Evolutionary conservation across 257 asterid genomes (phyloP), one percentile per base, ranked within the genome.

Genomic region (Solanum chilense): DNA sequence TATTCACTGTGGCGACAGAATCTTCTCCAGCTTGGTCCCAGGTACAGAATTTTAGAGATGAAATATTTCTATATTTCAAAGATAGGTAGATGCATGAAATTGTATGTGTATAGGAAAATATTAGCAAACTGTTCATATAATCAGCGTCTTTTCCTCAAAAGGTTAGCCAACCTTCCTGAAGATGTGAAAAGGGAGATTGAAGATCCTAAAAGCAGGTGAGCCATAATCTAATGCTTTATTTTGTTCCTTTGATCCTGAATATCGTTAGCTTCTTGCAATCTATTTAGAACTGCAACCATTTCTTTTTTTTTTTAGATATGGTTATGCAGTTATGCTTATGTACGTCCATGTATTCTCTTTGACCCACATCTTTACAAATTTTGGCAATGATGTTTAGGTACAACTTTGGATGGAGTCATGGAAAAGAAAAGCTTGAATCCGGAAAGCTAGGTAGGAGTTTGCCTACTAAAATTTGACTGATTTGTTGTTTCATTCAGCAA

Each of bases 321-420:
- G 82, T 35, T 39, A 74, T 74, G 82, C 49, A 39, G 12, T 74
- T 21, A 74, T 74, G 56, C 82, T 74, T 74, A 74, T 74, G 56
- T 74, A 27, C 20, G 15, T 74, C 52, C 52, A 21, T 62, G 39
- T 84, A 8, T 73, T 86, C 20, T 13, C 33, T 18, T 60, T 70
- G 66, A 68, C 23, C 45, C 33, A 52, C 41, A 83, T 71, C 16
- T 77, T 37, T 15, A 37, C 31, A 74, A 58, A 60, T 70, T 74
- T 78, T 62, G 60, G 45, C 56, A 73, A 75, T 77, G 86, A 68
- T 86, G 64, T 74, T 88, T 83, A 96, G 99, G 92, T 96, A 95
- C 92, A 96, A 94, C 91, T 90, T 96, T 86, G 99, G 99, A 89
- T 95, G 99, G 99, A 96, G 99, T 90, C 99, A 96, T 91, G 99